Evolutionary conservation across 208 protist genomes (phyloP).

Genomic region (Trypanosoma caninum): DNA sequence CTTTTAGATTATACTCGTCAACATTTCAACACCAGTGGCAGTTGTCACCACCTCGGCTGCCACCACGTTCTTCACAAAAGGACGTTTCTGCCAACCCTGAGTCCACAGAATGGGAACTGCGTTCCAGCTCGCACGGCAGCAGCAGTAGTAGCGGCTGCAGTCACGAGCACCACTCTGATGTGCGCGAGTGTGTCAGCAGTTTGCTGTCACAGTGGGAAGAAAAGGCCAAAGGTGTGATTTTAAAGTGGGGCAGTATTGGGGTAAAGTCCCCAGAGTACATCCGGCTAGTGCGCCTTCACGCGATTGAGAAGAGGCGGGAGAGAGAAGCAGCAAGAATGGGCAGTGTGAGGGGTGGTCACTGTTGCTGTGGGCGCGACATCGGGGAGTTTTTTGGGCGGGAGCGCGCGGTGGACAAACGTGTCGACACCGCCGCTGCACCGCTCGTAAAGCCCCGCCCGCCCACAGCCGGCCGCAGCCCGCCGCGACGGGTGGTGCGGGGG

Average conservation of each 20-base stretch:
- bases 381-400: too few species aligned
- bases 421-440: too few species aligned
- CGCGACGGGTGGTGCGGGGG: too few species aligned
- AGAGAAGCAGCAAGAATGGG: too few species aligned
- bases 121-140: not conserved
- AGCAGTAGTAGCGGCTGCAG: not conserved
- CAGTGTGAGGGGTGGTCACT: not conserved
- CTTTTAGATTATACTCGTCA: not conserved
- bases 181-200: slow-evolving; percentile 9
- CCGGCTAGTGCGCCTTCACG: not conserved
- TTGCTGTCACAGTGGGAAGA: slow-evolving; percentile 19
- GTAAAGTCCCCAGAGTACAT: slow-evolving; percentile 21
- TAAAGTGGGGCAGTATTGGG: slow-evolving; percentile 18
- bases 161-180: not conserved
- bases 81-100: not conserved
- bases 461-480: too few species aligned
- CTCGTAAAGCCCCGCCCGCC: too few species aligned
- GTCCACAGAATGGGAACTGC: slow-evolving; percentile 10
- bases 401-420: too few species aligned
- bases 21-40: not conserved
- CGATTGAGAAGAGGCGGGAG: slow-evolving; percentile 18
- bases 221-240: slow-evolving; percentile 1
- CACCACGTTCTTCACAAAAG: not conserved
- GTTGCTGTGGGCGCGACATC: too few species aligned
- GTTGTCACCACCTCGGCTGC: not conserved